These are phyloP conservation scores for Fraxinus americana DNA, from an alignment of 257 asterid genomes.

Conservation along the genomic window DNA sequence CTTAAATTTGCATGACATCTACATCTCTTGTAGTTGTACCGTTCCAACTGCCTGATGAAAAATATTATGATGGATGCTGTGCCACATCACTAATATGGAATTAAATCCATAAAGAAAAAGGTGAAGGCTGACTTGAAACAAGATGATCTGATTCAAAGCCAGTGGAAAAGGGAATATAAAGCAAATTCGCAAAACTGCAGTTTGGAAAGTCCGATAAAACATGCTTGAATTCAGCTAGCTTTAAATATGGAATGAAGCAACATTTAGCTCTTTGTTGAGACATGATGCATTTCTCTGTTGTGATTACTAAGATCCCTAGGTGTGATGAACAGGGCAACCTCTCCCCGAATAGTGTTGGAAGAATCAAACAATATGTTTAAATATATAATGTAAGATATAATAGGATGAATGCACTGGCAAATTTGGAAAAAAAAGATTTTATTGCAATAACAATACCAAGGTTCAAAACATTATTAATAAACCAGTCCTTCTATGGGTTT, in stretches of 20 bases:
- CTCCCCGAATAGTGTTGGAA: background rate
- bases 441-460: background rate
- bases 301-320: background rate
- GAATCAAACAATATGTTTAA: background rate
- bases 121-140: background rate
- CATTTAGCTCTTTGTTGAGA: background rate
- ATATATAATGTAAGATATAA: background rate
- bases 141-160: background rate
- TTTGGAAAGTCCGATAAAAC: background rate
- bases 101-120: background rate
- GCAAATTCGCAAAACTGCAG: background rate
- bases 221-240: background rate
- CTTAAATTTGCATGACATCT: background rate
- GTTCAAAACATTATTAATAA: slow-evolving; percentile 17
- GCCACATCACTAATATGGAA: background rate
- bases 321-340: background rate
- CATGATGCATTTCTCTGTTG: background rate
- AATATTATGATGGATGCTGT: background rate
- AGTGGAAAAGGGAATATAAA: background rate
- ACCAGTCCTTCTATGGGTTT: background rate
- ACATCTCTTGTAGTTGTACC: background rate
- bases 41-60: background rate
- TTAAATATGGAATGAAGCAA: background rate
- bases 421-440: background rate
- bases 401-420: background rate